phyloP scores from a whole-genome alignment of 768 basidiomycete genomes.

The Galerina sulciceps region DNA sequence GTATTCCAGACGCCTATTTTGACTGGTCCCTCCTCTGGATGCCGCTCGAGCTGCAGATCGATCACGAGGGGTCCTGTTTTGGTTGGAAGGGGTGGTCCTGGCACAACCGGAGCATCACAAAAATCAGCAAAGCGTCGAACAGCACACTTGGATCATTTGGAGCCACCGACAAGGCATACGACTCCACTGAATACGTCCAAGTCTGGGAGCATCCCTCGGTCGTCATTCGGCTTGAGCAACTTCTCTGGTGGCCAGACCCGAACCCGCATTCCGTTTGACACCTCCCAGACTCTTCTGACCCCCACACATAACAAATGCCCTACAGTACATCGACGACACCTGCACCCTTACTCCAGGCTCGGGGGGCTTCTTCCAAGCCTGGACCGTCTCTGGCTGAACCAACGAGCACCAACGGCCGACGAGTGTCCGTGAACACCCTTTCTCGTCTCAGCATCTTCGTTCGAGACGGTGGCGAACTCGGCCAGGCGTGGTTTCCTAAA shows the following conservation, averaged over 20 bases:
- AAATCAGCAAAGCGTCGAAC: background rate
- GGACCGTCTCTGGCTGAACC: constrained; percentile 11
- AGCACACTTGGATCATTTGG: constrained; percentile 9
- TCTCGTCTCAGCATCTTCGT: constrained; percentile 5
- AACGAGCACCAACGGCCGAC: background rate
- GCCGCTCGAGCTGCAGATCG: background rate
- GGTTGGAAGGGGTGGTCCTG: background rate
- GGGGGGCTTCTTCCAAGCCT: constrained; percentile 6
- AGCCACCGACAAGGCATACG: constrained; percentile 7
- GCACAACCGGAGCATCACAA: background rate
- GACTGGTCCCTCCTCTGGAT: constrained; percentile 9
- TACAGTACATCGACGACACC: background rate
- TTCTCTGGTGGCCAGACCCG: background rate
- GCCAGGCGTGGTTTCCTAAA: constrained; percentile 2
- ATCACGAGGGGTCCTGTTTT: background rate
- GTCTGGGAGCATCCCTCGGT: background rate
- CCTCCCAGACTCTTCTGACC: background rate
- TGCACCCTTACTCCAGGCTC: background rate
- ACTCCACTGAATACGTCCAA: background rate
- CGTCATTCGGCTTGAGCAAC: background rate
- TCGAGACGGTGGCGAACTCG: constrained; percentile 1
- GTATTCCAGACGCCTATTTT: constrained; percentile 10
- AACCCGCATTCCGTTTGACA: constrained; percentile 1
- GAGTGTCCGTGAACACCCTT: background rate
- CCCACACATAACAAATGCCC: background rate